Conservation (phyloP, 2,329 filamentous ascomycete genomes). For the Rhynchosporium agropyri region DNA sequence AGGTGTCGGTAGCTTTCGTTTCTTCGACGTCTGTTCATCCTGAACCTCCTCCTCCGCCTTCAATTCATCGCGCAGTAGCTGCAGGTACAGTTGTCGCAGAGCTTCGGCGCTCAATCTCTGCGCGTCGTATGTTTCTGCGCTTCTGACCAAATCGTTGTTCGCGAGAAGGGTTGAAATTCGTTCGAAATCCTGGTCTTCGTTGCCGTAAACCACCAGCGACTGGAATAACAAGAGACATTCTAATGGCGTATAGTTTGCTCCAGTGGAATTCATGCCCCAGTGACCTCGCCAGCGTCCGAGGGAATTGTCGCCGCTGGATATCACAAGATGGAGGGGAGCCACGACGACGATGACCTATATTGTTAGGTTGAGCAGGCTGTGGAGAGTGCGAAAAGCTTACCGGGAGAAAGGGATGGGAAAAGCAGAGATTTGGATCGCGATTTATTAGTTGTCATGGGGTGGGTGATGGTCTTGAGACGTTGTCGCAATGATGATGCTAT, state of each 20-base stretch:
- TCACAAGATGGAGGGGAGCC: constrained; percentile 57
- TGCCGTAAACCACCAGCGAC: constrained; percentile 69
- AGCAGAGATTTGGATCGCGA: constrained; percentile 17
- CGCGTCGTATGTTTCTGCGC: constrained; percentile 71
- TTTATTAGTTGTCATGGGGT: constrained; percentile 26
- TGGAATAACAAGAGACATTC: constrained; percentile 87
- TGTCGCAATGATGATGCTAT: constrained; percentile 26
- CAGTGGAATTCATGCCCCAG: constrained; percentile 59
- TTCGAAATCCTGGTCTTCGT: constrained; percentile 66
- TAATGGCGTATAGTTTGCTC: constrained; percentile 73
- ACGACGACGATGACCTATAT: constrained; percentile 42
- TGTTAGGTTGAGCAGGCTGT: constrained; percentile 1
- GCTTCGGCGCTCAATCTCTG: constrained; percentile 75
- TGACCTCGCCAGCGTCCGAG: constrained; percentile 59
- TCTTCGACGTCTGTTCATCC: constrained; percentile 55
- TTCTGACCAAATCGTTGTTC: constrained; percentile 71
- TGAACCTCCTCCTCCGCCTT: constrained; percentile 51
- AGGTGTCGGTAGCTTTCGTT: constrained; percentile 73
- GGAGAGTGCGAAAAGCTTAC: constrained; percentile 18
- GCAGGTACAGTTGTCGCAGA: constrained; percentile 76
- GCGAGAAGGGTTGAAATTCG: constrained; percentile 75
- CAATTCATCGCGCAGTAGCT: constrained; percentile 74
- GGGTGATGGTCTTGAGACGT: constrained; percentile 16
- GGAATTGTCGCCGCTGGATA: constrained; percentile 54
- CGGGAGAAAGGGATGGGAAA: constrained; percentile 1